These are phyloP conservation scores for Fraxinus platypoda DNA, from an alignment of 305 asterid genomes.

Conservation along the genomic window DNA sequence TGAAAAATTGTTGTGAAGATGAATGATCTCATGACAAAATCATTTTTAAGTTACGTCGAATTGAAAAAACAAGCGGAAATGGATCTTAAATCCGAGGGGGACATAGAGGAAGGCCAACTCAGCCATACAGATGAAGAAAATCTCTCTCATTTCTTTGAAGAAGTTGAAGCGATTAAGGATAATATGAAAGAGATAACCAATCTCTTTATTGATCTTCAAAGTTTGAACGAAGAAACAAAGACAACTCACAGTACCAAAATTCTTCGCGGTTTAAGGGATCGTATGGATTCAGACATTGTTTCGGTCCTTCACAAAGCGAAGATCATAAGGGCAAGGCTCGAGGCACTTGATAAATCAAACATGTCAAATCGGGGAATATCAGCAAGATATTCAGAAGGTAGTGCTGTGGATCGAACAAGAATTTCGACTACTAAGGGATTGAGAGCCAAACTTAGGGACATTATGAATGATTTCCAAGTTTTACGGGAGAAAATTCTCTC, in stretches of 20 bases:
- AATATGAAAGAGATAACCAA: conserved; percentile 57
- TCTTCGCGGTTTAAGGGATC: conserved; percentile 69
- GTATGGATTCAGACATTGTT: conserved; percentile 80
- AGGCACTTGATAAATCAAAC: conserved; percentile 62
- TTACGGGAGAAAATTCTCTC: conserved; percentile 58
- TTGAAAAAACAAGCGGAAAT: conserved; percentile 65
- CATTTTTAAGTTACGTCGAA: conserved; percentile 69
- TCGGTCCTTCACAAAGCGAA: conserved; percentile 67
- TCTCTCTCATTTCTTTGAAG: conserved; percentile 57
- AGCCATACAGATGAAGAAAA: conserved; percentile 35
- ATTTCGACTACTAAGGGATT: conserved; percentile 59
- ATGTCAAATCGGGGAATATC: conserved; percentile 37
- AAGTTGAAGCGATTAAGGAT: conserved; percentile 51
- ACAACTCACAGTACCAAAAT: conserved; percentile 64
- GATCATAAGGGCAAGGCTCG: conserved; percentile 51
- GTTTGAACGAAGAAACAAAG: conserved; percentile 57
- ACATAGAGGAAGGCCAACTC: conserved; percentile 54
- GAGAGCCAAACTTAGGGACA: conserved; percentile 58
- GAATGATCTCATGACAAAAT: conserved; percentile 87
- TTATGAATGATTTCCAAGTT: conserved; percentile 63
- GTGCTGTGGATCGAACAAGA: conserved; percentile 69
- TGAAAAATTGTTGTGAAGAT: conserved; percentile 38
- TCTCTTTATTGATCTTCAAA: conserved; percentile 70
- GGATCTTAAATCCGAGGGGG: conserved; percentile 46
- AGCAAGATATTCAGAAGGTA: conserved; percentile 43